phyloP scores from a whole-genome alignment of 1,284 basidiomycete genomes.

The Irpex sp. region DNA sequence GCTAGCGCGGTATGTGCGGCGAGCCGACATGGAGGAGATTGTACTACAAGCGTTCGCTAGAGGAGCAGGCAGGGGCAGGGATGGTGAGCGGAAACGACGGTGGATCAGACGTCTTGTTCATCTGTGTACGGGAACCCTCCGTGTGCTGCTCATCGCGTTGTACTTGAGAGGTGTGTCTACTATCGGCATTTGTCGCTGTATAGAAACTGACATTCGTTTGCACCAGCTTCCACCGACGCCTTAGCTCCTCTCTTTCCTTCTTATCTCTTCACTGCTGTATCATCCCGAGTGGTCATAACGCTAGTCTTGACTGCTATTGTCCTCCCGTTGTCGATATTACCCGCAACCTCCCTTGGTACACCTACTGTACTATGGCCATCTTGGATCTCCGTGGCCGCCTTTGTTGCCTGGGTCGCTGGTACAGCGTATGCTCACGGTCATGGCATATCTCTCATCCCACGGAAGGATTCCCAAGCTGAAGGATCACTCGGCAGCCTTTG shows the following conservation, averaged over 20 bases:
- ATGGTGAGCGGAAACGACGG: slow-evolving; percentile 32
- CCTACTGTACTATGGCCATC: slow-evolving; percentile 49
- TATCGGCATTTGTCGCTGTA: background rate
- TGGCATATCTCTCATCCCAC: slow-evolving; percentile 33
- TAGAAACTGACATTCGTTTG: background rate
- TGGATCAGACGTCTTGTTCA: slow-evolving; percentile 38
- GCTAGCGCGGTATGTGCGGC: slow-evolving; percentile 60
- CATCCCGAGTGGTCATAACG: slow-evolving; percentile 32
- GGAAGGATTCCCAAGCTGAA: slow-evolving; percentile 25
- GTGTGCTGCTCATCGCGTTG: slow-evolving; percentile 47
- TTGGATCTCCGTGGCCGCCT: slow-evolving; percentile 51
- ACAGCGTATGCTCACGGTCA: slow-evolving; percentile 44
- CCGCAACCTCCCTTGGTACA: slow-evolving; percentile 44
- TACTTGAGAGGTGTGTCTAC: slow-evolving; percentile 57
- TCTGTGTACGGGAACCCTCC: slow-evolving; percentile 36
- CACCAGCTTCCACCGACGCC: slow-evolving; percentile 47
- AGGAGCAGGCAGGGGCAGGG: slow-evolving; percentile 35
- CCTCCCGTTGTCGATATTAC: slow-evolving; percentile 40
- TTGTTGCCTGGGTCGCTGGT: slow-evolving; percentile 52
- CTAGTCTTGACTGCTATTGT: slow-evolving; percentile 37
- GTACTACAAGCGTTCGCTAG: slow-evolving; percentile 56
- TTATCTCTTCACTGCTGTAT: slow-evolving; percentile 16
- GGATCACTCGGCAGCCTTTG: slow-evolving; percentile 44
- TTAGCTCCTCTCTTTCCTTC: slow-evolving; percentile 39
- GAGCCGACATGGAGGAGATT: slow-evolving; percentile 58